A percentile compares a stretch with the other conserved stretches of the same genome.
phyloP scores from a whole-genome alignment of 176 grass and related monocot genomes.

The Oryza coarctata region DNA sequence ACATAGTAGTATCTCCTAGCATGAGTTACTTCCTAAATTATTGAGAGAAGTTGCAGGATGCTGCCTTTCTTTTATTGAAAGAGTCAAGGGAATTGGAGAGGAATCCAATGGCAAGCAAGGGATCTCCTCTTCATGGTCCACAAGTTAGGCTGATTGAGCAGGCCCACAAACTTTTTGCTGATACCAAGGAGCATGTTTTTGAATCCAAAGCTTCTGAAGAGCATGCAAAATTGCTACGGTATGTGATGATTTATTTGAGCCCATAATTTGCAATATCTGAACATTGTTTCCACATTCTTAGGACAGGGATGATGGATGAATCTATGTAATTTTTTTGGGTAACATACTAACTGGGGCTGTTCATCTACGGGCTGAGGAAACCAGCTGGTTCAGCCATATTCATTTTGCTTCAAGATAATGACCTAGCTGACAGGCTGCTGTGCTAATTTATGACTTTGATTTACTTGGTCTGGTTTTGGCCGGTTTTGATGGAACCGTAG shows the following conservation, averaged over 20 bases:
- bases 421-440: too few species aligned
- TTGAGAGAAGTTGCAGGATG: constrained; percentile 68
- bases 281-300: constrained; percentile 14
- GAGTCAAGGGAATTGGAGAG: constrained; percentile 87
- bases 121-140: constrained; percentile 76
- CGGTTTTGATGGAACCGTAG: too few species aligned
- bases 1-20: not conserved
- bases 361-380: too few species aligned
- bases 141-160: constrained; percentile 82
- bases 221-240: constrained; percentile 90
- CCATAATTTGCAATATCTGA: constrained; percentile 18
- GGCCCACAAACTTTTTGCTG: constrained; percentile 82
- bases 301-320: not conserved
- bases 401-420: too few species aligned
- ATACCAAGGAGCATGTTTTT: constrained; percentile 90
- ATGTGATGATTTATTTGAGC: not conserved
- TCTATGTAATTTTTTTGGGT: not conserved
- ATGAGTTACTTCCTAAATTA: constrained; percentile 26
- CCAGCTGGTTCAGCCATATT: too few species aligned
- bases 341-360: too few species aligned
- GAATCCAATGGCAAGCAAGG: constrained; percentile 94
- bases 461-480: too few species aligned
- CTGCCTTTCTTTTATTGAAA: constrained; percentile 91
- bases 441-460: too few species aligned
- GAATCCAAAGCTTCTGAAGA: constrained; percentile 92